These are phyloP conservation scores for Bifiguratus adelaidae DNA, from an alignment of 192 early-diverging fungal genomes.

Conservation along the genomic window DNA sequence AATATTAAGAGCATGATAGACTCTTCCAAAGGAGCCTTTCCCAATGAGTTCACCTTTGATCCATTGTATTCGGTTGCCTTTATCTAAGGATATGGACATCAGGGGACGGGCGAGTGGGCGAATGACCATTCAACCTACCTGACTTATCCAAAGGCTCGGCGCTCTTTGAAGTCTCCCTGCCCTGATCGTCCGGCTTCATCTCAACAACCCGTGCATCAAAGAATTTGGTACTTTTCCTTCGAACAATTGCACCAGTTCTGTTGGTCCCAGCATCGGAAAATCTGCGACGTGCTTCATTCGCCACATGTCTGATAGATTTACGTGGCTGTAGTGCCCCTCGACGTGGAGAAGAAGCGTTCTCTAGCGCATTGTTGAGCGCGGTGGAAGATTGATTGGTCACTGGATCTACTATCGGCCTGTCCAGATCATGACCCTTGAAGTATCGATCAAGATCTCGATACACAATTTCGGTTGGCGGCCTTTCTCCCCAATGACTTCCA, in stretches of 20 bases:
- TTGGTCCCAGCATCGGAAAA: not conserved
- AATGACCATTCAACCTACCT: too few relatives aligned
- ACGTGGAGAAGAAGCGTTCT: constrained; percentile 5
- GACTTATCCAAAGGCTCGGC: too few relatives aligned
- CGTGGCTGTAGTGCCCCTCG: constrained; percentile 14
- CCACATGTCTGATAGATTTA: constrained; percentile 41
- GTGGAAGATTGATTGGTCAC: too few relatives aligned
- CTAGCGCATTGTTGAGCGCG: too few relatives aligned
- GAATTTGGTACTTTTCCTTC: constrained; percentile 43
- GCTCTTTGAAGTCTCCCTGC: too few relatives aligned
- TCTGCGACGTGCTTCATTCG: constrained; percentile 28
- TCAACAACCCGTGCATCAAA: constrained; percentile 36
- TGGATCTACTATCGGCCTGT: constrained; percentile 33
- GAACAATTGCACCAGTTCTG: too few relatives aligned
- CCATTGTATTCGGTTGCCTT: constrained; percentile 38
- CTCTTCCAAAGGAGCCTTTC: constrained; percentile 78
- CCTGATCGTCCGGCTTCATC: constrained; percentile 23
- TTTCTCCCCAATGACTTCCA: constrained; percentile 41
- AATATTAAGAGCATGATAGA: constrained; percentile 69
- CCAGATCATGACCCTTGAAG: constrained; percentile 70
- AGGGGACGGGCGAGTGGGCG: too few relatives aligned
- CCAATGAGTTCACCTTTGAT: constrained; percentile 76
- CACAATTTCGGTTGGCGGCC: constrained; percentile 62
- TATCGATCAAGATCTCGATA: constrained; percentile 60
- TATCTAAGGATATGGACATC: too few relatives aligned